phyloP scores from a whole-genome alignment of 768 basidiomycete species.

The Myochromella boudieri region DNA sequence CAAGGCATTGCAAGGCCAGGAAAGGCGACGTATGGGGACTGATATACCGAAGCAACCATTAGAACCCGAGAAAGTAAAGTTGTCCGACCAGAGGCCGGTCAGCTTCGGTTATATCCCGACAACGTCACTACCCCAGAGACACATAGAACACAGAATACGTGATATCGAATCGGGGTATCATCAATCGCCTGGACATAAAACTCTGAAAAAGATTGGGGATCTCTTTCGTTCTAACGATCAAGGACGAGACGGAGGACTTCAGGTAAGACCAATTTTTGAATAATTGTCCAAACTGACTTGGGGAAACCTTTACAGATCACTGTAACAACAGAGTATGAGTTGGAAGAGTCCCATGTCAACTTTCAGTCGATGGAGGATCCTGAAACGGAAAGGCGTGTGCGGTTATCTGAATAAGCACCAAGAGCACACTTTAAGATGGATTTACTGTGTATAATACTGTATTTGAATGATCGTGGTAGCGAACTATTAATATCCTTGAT shows the following conservation, averaged over 20 bases:
- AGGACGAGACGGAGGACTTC: conserved; percentile 12
- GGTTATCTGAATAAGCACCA: too few species aligned
- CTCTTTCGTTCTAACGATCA: conserved; percentile 2
- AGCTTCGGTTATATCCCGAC: not conserved
- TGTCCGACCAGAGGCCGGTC: not conserved
- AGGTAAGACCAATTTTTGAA: not conserved
- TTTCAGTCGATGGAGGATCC: conserved; percentile 9
- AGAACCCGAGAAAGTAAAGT: not conserved
- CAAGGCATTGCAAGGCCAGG: conserved; percentile 2
- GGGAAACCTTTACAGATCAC: conserved; percentile 19
- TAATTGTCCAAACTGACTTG: not conserved
- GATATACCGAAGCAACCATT: not conserved
- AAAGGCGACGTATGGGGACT: not conserved
- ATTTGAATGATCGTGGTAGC: too few species aligned
- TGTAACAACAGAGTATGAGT: conserved; percentile 22
- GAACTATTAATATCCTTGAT: too few species aligned
- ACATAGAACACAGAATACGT: not conserved
- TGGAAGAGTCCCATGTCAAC: conserved; percentile 17
- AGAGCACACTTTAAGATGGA: too few species aligned
- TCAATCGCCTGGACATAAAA: not conserved
- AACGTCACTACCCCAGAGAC: not conserved
- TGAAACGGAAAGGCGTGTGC: too few species aligned
- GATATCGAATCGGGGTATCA: conserved; percentile 4
- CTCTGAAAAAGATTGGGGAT: not conserved
- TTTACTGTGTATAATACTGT: too few species aligned